Base-by-base conservation (phyloP, 495 filamentous ascomycete genomes). In the Aspergillus panamensis region DNA sequence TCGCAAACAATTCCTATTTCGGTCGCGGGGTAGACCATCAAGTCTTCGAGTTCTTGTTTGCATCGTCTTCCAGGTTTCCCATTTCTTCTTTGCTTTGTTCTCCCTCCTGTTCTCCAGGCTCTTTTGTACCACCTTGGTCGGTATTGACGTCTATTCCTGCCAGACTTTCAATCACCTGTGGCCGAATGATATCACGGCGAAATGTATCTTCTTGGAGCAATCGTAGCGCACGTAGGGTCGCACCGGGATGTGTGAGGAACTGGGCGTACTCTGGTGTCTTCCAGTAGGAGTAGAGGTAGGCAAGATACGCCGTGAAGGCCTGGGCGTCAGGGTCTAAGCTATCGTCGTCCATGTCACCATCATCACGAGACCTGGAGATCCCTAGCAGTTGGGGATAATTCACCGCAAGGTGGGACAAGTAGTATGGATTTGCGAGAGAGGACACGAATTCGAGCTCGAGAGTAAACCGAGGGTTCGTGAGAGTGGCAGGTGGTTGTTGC, bases 181-280 rank as follows among this genome's bases (percentile, higher is more conserved):
- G 89, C 48, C 81, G 84, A 62, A 96, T 81, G 33, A 94, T 88
- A 32, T 94, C 91, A 53, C 84, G 80, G 25, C 92, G 83, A 74
- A 97, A 97, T 14, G 73, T 77, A 66, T 95, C 89, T 66, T 90
- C 82, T 69, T 96, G 90, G 21, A 97, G 76, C 33, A 97, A 67
- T 69, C 93, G 84, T 48, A 97, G 81, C 57, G 88, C 84, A 61
- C 86, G 86, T 16, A 97, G 70, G n/a, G 90, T 91, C 17, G 91
- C 87, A 5, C 87, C 90, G 0, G 92, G 92, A 64, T 91, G 91
- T 10, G 77, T 87, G 44, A 96, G 73, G 67, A 89, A 95, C 60
- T 88, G 89, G 54, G 87, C 74, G 65, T 95, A 96, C 54, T 90
- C 84, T n/a, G 90, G 90, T 10, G 83, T 82, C 55, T 80, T 81